Evolutionary conservation across 805 yeast genomes (phyloP).

Genomic region (Candida arabinofermentans): DNA sequence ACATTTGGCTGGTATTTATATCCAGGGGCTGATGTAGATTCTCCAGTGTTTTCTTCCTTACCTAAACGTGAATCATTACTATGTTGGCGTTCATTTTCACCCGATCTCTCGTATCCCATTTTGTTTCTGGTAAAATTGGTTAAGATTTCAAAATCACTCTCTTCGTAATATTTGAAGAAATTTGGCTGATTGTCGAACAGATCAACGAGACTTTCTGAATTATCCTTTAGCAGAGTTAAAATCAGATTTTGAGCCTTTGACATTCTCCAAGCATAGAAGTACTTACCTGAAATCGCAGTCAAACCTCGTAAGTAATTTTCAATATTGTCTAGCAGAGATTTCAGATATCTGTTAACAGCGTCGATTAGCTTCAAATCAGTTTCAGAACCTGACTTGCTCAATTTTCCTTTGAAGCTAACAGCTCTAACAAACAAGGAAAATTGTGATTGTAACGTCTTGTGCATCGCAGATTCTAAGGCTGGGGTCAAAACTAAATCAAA

Average conservation of each 20-base stretch:
- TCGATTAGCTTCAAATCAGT: conserved; percentile 4
- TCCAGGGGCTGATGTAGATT: not conserved
- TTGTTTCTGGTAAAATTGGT: conserved; percentile 4
- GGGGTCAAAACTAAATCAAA: conserved; percentile 39
- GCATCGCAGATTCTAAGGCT: conserved; percentile 33
- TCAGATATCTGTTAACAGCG: conserved; percentile 11
- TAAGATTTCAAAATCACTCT: conserved; percentile 14
- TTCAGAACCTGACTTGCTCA: conserved; percentile 2
- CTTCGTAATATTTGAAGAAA: conserved; percentile 15
- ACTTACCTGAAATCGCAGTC: conserved; percentile 48
- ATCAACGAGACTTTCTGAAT: not conserved
- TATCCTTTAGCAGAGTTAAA: conserved; percentile 30
- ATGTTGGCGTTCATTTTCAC: not conserved
- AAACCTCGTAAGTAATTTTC: conserved; percentile 37
- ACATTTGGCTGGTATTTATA: conserved; percentile 9
- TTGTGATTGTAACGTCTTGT: conserved; percentile 33
- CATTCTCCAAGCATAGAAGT: conserved; percentile 67
- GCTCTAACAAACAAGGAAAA: conserved; percentile 28
- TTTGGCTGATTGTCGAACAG: conserved; percentile 5
- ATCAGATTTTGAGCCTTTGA: conserved; percentile 51
- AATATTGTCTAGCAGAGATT: conserved; percentile 34
- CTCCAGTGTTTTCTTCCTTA: not conserved
- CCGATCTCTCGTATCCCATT: not conserved
- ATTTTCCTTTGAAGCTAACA: conserved; percentile 24
- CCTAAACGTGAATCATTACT: not conserved